Evolutionary conservation across 805 yeast genomes (phyloP).

Genomic region (Isabelozyma heimii): DNA sequence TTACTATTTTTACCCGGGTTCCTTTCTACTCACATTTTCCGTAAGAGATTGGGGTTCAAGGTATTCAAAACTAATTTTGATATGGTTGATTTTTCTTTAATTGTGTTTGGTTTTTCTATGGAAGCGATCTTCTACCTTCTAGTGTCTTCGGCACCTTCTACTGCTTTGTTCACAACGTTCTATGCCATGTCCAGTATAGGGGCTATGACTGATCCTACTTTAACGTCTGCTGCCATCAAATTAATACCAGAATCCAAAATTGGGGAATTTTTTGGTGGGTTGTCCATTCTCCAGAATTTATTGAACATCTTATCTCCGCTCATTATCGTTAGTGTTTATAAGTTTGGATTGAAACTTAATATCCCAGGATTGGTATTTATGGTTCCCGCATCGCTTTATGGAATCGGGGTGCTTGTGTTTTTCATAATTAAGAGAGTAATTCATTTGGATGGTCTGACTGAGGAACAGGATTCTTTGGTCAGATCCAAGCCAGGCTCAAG

Average conservation of each 20-base stretch:
- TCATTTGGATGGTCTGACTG: not conserved
- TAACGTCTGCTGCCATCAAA: slow-evolving; percentile 55
- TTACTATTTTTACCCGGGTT: slow-evolving; percentile 51
- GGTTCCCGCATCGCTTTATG: slow-evolving; percentile 4
- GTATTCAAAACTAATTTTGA: slow-evolving; percentile 44
- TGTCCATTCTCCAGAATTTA: slow-evolving; percentile 52
- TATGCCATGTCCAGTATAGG: slow-evolving; percentile 42
- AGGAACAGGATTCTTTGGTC: not conserved
- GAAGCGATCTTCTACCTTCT: slow-evolving; percentile 38
- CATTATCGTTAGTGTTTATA: slow-evolving; percentile 43
- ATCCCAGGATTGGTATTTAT: slow-evolving; percentile 21
- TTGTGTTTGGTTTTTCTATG: slow-evolving; percentile 28
- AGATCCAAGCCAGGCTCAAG: not conserved
- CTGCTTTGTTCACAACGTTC: slow-evolving; percentile 22
- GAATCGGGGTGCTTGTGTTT: slow-evolving; percentile 2
- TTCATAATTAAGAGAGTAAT: not conserved
- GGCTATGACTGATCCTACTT: slow-evolving; percentile 48
- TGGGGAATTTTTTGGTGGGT: slow-evolving; percentile 15
- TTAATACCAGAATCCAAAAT: slow-evolving; percentile 48
- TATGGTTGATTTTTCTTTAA: slow-evolving; percentile 39
- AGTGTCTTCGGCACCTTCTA: slow-evolving; percentile 24
- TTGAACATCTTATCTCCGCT: slow-evolving; percentile 49
- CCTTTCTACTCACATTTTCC: slow-evolving; percentile 28
- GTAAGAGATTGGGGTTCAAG: slow-evolving; percentile 20
- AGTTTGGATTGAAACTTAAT: slow-evolving; percentile 13